phyloP scores from a whole-genome alignment of 148 eudicot genomes.

The Rhododendron ferrugineum region DNA sequence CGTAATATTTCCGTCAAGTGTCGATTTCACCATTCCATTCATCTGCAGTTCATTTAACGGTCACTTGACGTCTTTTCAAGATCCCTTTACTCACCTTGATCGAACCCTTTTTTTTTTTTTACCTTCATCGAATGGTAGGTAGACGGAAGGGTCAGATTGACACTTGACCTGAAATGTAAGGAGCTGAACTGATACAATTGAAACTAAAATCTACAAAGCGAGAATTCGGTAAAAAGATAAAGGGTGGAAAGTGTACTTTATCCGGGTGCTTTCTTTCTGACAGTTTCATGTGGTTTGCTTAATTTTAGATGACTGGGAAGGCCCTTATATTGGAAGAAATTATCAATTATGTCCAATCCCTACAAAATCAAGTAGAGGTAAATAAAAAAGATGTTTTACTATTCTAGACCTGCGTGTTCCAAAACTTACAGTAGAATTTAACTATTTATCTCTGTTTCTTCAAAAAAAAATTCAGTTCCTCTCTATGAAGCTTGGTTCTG shows the following conservation, averaged over 20 bases:
- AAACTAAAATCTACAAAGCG: not conserved
- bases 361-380: conserved; percentile 82
- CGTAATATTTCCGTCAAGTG: not conserved
- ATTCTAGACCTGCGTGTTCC: not conserved
- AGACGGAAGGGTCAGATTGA: not conserved
- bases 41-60: not conserved
- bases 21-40: not conserved
- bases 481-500: conserved; percentile 66
- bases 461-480: conserved; percentile 44
- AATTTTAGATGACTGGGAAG: conserved; percentile 71
- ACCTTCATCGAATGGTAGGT: not conserved
- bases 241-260: not conserved
- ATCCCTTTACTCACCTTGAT: not conserved
- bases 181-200: not conserved
- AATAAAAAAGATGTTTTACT: not conserved
- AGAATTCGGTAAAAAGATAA: not conserved
- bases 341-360: conserved; percentile 76
- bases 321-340: conserved; percentile 93
- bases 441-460: not conserved
- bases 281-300: conserved; percentile 24
- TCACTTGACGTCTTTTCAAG: not conserved
- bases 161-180: not conserved
- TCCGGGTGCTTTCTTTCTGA: not conserved
- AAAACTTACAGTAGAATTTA: not conserved
- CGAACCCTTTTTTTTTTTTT: not conserved